Evolutionary conservation across 495 filamentous ascomycete genomes (phyloP), one percentile per base, ranked within the genome.

Genomic region (Neurospora hispaniola): DNA sequence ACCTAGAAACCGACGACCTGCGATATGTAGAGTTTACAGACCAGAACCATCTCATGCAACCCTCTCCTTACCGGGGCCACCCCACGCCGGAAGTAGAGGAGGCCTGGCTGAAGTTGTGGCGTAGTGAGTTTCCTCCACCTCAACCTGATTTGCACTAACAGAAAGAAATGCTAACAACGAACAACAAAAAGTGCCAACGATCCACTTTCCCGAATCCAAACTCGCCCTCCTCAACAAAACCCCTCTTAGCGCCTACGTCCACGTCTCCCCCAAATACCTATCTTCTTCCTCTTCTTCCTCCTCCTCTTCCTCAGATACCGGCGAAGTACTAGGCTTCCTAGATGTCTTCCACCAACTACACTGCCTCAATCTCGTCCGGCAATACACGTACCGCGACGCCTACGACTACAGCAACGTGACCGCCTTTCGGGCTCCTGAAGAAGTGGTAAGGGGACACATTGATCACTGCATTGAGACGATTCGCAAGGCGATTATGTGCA

Each of bases 401-500:
- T 71, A 71, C 70, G 70, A 71, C 23, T 71, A 71, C 27, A 31
- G 20, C 70, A 71, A 71, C 42, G 70, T 71, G 5, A 71, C 70
- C 2, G 70, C 70, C 12, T 71, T 71, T 23, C 70, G 70, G 20
- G 70, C 70, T 0, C 70, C 70, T 0, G 7, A 3, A 1, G 70
- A 71, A 0, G 23, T 71, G 0, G 70, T 71, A 0, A 18, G 70
- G 41, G 70, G 16, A 3, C 70, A 71, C 16, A 71, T 71, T 1
- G 42, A 71, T 8, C 73, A 74, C 70, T 74, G 73, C 42, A 31
- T 68, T 14, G n/a, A 59, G 69, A 31, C 41, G 2, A 48, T 74
- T 1, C 3, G 38, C 0, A 31, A 74, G 27, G 66, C 42, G 0
- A 66, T 74, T 12, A 42, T 74, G 46, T 74, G 73, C 70, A 20